Evolutionary conservation across 257 asterid species (phyloP), one percentile per base, ranked within the genome.

Genomic region (Apocynum venetum): DNA sequence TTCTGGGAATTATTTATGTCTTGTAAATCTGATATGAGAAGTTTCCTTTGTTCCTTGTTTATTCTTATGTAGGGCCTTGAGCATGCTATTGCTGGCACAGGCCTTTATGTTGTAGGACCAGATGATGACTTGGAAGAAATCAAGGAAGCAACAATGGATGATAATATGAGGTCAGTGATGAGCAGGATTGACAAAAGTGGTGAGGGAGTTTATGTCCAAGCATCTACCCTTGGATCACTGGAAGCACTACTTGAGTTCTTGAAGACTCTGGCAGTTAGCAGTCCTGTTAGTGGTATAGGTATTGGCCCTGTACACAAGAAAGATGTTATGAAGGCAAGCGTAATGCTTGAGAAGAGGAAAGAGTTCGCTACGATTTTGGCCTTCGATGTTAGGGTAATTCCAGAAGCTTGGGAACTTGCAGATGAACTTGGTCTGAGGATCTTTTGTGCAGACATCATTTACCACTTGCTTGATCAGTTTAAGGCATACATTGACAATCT

Each of bases 261-360:
- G 88, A 96, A 96, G 88, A 82, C 90, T n/a, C 97, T 96, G 4
- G 96, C 83, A 44, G 99, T 96, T 59, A 91, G 81, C 80, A 93
- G 93, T 86, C 99, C 98, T 76, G 97, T 96, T 47, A 93, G 98
- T 84, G 99, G 97, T 80, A 93, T 93, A 80, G 91, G 98, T 87
- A 91, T 96, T 72, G 99, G 97, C 66, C 97, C 97, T 0, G 95
- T 90, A 73, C 97, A 93, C 82, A 96, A 91, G 82, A 96, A 90
- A 87, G 99, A 96, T 66, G 97, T 96, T 77, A 92, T 96, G 97
- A 93, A 90, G 87, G 97, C 98, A 5, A 96, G 97, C 78, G 98
- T 91, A 49, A 96, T 93, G 99, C 99, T 96, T 75, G 98, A 96
- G 89, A 96, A 93, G 94, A 89, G 89, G 87, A 96, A 89, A 82